Evolutionary conservation across 768 basidiomycete genomes (phyloP), one percentile per base, ranked within the genome.

Genomic region (Termitomyces bulborhizus): DNA sequence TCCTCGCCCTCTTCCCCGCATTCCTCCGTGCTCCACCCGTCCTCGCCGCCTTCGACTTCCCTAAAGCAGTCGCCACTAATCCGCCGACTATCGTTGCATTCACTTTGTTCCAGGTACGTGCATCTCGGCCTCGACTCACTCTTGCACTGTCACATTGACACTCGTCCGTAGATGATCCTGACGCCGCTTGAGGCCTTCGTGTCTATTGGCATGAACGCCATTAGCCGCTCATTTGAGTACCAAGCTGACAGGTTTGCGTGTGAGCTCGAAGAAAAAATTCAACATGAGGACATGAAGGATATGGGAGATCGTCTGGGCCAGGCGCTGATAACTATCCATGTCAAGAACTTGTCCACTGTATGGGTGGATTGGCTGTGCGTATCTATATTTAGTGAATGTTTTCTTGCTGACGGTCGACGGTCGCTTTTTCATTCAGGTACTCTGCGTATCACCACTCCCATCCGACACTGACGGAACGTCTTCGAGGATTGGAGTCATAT

Each of bases 391-490:
- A 39, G 12, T 6, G 39, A 6, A n/a, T 53, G 11, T 27, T n/a
- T 36, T 50, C 50, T 6, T 52, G 21, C 24, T 56, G n/a, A n/a
- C n/a, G n/a, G n/a, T n/a, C n/a, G 5, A 55, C 58, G 15, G 41
- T 55, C 24, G 27, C 47, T 60, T 45, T 43, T 50, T 13, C 18
- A 47, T 39, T 5, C 56, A 90, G 88, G 55, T 97, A 96, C 73
- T 97, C 93, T 49, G 90, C 91, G 21, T 97, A 93, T 63, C 93
- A 97, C 69, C 93, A 98, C 70, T 94, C 90, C 46, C 96, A 99
- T 70, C 96, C 96, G 4, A 97, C 93, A 2, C 69, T 99, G 60
- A 88, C 90, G 37, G 95, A 99, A 73, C 81, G 95, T 7, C 73
- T 98, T 63, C 85, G 82, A 59, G 91, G 83, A 2, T 77, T 97